A percentile compares a stretch with the other conserved stretches of the same genome.
These are phyloP conservation scores for Trichoderma sp. DNA, from an alignment of 2,329 filamentous ascomycete species.

Conservation along the genomic window DNA sequence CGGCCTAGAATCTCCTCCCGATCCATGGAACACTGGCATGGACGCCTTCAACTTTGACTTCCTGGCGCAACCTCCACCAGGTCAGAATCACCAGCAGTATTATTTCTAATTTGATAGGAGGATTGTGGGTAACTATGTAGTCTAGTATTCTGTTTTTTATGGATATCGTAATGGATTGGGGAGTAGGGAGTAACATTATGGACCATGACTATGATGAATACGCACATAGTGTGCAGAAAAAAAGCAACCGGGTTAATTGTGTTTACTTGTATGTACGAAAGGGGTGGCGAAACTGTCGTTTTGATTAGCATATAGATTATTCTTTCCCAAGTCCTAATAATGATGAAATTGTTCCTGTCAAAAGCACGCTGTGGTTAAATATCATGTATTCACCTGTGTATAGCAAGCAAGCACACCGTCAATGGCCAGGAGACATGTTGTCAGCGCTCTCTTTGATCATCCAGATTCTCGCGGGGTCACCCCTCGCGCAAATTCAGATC, in stretches of 20 bases:
- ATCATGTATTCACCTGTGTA: background rate
- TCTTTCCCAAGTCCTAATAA: background rate
- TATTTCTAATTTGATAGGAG: constrained; percentile 44
- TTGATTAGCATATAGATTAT: background rate
- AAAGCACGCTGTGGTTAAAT: background rate
- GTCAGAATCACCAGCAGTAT: constrained; percentile 57
- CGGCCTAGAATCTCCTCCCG: constrained; percentile 51
- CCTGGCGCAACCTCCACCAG: constrained; percentile 56
- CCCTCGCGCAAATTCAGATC: constrained; percentile 37
- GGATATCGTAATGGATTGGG: background rate
- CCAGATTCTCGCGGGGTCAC: constrained; percentile 32
- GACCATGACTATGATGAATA: background rate
- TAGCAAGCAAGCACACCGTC: background rate
- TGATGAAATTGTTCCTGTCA: background rate
- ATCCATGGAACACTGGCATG: constrained; percentile 54
- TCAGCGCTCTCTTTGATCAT: constrained; percentile 57
- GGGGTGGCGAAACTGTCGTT: background rate
- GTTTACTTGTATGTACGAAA: background rate
- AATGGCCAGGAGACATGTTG: constrained; percentile 24
- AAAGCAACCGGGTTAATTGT: background rate
- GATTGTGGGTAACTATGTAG: background rate
- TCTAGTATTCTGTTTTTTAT: background rate
- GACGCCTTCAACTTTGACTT: constrained; percentile 62
- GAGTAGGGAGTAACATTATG: background rate
- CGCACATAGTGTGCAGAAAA: background rate